These are phyloP conservation scores for Kwoniella botswanensis DNA, from an alignment of 768 basidiomycete species.

Conservation along the genomic window DNA sequence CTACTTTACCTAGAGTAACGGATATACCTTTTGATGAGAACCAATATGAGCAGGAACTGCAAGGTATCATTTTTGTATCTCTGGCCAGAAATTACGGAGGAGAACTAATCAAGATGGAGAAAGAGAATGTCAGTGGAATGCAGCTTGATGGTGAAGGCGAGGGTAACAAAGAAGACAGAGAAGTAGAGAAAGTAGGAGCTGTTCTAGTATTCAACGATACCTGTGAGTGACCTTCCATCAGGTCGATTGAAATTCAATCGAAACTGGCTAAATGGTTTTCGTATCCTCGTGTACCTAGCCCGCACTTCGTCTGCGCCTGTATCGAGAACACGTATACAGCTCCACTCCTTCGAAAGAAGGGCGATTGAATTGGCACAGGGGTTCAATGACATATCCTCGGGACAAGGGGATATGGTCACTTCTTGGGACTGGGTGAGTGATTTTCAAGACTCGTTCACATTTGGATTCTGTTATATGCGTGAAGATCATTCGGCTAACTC, in stretches of 20 bases:
- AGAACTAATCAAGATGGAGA: background rate
- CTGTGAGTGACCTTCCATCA: slow-evolving; percentile 16
- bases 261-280: too few relatives aligned
- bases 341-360: slow-evolving; percentile 30
- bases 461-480: background rate
- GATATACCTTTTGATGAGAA: background rate
- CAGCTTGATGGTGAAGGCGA: slow-evolving; percentile 8
- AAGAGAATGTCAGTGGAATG: background rate
- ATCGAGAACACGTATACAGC: slow-evolving; percentile 17
- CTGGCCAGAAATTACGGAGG: background rate
- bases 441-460: background rate
- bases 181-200: slow-evolving; percentile 20
- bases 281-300: background rate
- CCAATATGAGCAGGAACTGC: slow-evolving; percentile 9
- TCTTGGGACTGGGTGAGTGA: slow-evolving; percentile 47
- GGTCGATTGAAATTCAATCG: too few relatives aligned
- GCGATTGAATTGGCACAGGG: slow-evolving; percentile 38
- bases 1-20: slow-evolving; percentile 19
- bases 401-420: slow-evolving; percentile 10
- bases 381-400: slow-evolving; percentile 35
- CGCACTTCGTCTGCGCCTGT: background rate
- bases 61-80: slow-evolving; percentile 31
- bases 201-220: slow-evolving; percentile 27
- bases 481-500: background rate
- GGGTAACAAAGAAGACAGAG: background rate